A percentile compares a stretch with the other conserved stretches of the same genome.
phyloP scores from a whole-genome alignment of 2,329 filamentous ascomycete species.

The Ophiostoma fasciatum region DNA sequence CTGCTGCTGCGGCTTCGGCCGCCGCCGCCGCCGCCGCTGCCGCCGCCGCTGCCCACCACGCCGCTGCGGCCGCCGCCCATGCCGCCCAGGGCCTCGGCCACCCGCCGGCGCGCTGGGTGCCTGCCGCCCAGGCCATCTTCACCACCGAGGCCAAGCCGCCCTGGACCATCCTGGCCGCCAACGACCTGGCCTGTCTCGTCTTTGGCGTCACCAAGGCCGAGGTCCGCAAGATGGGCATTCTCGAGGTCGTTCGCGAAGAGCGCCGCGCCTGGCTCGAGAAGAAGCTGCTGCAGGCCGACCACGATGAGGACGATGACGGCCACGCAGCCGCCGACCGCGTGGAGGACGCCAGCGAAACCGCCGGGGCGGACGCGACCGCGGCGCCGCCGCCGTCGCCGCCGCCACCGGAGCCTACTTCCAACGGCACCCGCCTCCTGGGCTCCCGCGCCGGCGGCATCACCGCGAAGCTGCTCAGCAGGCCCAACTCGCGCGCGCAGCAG shows the following conservation, averaged over 20 bases:
- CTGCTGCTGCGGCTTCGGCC: no score
- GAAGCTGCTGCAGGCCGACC: conserved; percentile 55
- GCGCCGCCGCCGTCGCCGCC: conserved; percentile 24
- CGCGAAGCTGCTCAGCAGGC: conserved; percentile 75
- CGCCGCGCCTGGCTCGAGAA: conserved; percentile 77
- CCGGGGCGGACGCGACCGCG: conserved; percentile 23
- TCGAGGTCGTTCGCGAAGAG: conserved; percentile 88
- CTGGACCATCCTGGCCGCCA: conserved; percentile 92
- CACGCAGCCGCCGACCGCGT: neutral
- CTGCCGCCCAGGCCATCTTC: conserved; percentile 90
- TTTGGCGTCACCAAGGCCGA: conserved; percentile 98
- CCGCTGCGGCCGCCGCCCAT: no score
- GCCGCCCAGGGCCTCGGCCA: no score
- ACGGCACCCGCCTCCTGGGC: conserved; percentile 45
- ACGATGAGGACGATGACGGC: conserved; percentile 27
- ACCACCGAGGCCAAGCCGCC: conserved; percentile 82
- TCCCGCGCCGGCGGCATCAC: conserved; percentile 64
- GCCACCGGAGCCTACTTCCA: conserved; percentile 19
- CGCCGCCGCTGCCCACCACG: no score
- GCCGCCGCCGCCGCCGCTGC: no score
- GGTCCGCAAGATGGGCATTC: conserved; percentile 83
- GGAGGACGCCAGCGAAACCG: conserved; percentile 42
- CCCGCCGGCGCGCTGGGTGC: conserved; percentile 80
- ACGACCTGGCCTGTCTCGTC: conserved; percentile 91
- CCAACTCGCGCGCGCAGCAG: conserved; percentile 39